Evolutionary conservation across 2,329 filamentous ascomycete genomes (phyloP), one percentile per base, ranked within the genome.

Genomic region (Metarhizium anisopliae): DNA sequence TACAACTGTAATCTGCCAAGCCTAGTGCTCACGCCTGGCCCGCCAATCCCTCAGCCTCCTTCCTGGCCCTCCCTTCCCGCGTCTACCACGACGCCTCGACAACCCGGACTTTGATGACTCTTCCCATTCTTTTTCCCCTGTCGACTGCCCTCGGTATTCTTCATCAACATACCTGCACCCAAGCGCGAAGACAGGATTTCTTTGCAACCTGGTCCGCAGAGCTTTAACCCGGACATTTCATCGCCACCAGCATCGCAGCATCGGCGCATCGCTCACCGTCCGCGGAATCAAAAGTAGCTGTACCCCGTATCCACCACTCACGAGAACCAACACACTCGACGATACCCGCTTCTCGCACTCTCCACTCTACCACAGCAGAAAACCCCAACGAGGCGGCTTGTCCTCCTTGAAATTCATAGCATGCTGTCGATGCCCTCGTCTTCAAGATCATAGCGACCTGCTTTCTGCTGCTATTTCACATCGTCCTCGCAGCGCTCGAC

Each of bases 261-360:
- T 35, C 32, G 6, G 43, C 43, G 43, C 43, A 47, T 18, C 6
- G 43, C 43, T 10, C 6, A 6, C 13, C 25, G 45, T 29, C 20
- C 45, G 14, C 45, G 45, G 45, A 30, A 49, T 49, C 20, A 30
- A 14, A n/a, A 29, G 25, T 49, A 14, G 16, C 43, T 40, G 47
- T 25, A 56, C 18, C 47, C 11, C 18, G 53, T 30, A 40, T 36
- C 42, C 35, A 51, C 40, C 30, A 25, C 55, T 45, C 29, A 36
- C 47, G 16, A 49, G 38, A 50, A 25, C 49, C 50, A 55, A 35
- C 43, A 50, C 25, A 50, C 35, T 52, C 43, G 47, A 53, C 47
- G 51, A 56, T 38, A 53, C 36, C 55, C 55, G 55, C 55, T 32
- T 54, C 49, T 49, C 32, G 25, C 47, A 49, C 52, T 52, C 55